Evolutionary conservation across 2,329 filamentous ascomycete species (phyloP), one percentile per base, ranked within the genome.

Genomic region (Aspergillus hortae): DNA sequence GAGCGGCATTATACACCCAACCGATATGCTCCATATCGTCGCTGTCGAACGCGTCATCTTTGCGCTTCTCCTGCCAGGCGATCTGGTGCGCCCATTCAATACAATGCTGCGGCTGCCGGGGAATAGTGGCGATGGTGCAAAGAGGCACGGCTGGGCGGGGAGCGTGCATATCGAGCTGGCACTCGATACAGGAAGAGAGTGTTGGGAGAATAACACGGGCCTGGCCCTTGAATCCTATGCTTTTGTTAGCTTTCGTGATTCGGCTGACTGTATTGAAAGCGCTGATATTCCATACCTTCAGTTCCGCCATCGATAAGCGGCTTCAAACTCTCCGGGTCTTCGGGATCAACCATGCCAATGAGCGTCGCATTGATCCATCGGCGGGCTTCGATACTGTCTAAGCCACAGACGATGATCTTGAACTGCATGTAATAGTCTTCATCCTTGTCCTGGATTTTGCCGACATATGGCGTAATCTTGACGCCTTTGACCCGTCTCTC

Each of bases 41-140:
- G 62, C 90, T 96, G 74, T 99, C 94, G 44, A 99, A 86, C 33
- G 83, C 80, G 15, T 91, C 86, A 59, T 92, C 95, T 57, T 88
- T 88, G 67, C 88, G 87, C 65, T 90, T 85, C 61, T 88, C 83
- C 56, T 96, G 91, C 94, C 94, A 99, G 38, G 94, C 94, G 57
- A 99, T 96, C 66, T 97, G 88, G 69, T 97, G 92, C 0, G 94
- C 95, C 94, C 94, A 99, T 74, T 99, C 94, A 65, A 99, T 89
- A 70, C 94, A 99, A 74, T 99, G 94, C 70, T 97, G 92, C 1
- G 94, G 94, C 68, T 99, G 94, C 12, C 94, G 88, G 9, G 94
- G 94, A 60, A 99, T 97, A 15, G 90, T 95, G 14, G 94, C 94
- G 52, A 99, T 86, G 3, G 94, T 99, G 72, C 94, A 99, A 25